These are phyloP conservation scores for Cochlearia excelsa DNA, from an alignment of 345 rosid genomes.

Conservation along the genomic window DNA sequence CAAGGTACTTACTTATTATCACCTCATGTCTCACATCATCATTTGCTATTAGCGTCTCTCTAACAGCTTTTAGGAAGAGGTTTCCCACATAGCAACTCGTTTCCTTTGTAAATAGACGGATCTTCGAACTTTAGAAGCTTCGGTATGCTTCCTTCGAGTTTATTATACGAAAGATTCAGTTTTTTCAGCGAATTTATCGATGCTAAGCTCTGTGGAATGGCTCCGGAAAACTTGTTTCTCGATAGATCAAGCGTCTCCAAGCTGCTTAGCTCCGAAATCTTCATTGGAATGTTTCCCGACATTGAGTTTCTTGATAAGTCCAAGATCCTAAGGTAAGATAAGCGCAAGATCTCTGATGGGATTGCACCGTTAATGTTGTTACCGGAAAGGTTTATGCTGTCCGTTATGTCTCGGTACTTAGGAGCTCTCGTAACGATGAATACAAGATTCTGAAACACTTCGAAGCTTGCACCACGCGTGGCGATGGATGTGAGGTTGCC, in stretches of 20 bases:
- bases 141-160: slow-evolving; percentile 50
- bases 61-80: slow-evolving; percentile 46
- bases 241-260: slow-evolving; percentile 46
- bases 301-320: slow-evolving; percentile 40
- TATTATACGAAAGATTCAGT: slow-evolving; percentile 51
- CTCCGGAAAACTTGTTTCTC: slow-evolving; percentile 45
- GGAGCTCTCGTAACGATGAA: slow-evolving; percentile 40
- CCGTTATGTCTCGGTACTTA: slow-evolving; percentile 25
- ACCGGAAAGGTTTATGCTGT: slow-evolving; percentile 43
- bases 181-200: slow-evolving; percentile 34
- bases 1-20: not conserved
- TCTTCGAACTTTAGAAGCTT: slow-evolving; percentile 37
- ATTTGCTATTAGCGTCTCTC: slow-evolving; percentile 16
- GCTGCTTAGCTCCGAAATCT: slow-evolving; percentile 26
- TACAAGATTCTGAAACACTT: slow-evolving; percentile 38
- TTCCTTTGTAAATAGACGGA: slow-evolving; percentile 44
- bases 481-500: slow-evolving; percentile 43
- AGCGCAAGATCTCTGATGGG: slow-evolving; percentile 34
- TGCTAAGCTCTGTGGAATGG: slow-evolving; percentile 45
- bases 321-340: slow-evolving; percentile 35
- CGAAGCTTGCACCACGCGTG: slow-evolving; percentile 11
- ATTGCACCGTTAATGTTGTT: slow-evolving; percentile 44
- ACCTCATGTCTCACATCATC: not conserved
- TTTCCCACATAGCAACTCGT: slow-evolving; percentile 46
- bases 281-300: slow-evolving; percentile 32